Base-by-base conservation (phyloP, 2,329 filamentous ascomycete species). In the Phialophora chinensis region DNA sequence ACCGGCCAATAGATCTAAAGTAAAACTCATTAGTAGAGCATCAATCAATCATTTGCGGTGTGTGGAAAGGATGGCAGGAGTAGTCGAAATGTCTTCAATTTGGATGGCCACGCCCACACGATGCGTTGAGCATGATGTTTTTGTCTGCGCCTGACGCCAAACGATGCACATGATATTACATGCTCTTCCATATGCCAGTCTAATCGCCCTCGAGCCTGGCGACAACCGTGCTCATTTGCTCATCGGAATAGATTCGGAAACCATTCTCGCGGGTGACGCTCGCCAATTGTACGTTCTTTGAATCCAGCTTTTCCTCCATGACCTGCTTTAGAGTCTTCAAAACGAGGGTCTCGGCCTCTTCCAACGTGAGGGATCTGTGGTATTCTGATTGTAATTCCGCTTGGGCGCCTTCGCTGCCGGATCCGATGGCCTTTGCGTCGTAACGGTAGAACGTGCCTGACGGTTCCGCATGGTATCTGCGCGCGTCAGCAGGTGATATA, bases 271-370 rank as follows among this genome's bases (percentile, higher is more conserved):
- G 96, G 70, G 95, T 99, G 65, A 99, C 95, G 77, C 94, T 98
- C 62, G 95, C 95, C 73, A 99, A 82, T 84, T 99, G 95, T 72
- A 99, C 95, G 77, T 99, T 99, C 88, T 99, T 99, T 71, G 93
- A 87, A 79, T 99, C 95, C 68, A 99, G 86, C 85, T 99, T 99
- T 88, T 99, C 95, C 83, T 99, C 95, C 95, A 99, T 99, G 73
- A 99, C 95, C 83, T 99, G 95, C 87, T 98, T 99, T 79, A 99
- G 81, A 44, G 95, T 99, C 88, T 98, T 98, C 76, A 99, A 85
- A 60, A 97, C 93, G 72, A 99, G 83, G 3, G 93, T 95, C 83
- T 99, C 95, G 66, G 95, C 95, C 77, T 99, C 95, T 65, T 87
- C 84, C 69, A 99, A 89, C 50, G 93, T 97, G 70, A 99, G 86